These are phyloP conservation scores for Verticillium longisporum DNA, from an alignment of 2,329 filamentous ascomycete genomes.

Conservation along the genomic window DNA sequence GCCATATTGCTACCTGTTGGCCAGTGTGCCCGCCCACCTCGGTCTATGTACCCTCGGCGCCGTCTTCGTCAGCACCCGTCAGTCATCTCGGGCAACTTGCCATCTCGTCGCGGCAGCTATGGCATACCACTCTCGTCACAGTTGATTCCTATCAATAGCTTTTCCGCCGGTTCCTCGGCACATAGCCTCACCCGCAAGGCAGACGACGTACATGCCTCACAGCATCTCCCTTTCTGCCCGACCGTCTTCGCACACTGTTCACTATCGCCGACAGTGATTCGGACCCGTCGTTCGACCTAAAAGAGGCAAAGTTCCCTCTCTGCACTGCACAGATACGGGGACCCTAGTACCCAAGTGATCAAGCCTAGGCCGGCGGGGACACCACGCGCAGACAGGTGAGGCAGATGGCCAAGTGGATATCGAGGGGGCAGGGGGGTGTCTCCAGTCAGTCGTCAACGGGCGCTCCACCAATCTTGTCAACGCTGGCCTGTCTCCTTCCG, in stretches of 20 bases:
- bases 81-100: too few relatives aligned
- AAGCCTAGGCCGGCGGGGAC: neutral
- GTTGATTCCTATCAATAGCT: too few relatives aligned
- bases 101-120: too few relatives aligned
- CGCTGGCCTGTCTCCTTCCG: slow-evolving; percentile 9
- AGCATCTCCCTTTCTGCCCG: neutral
- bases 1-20: neutral
- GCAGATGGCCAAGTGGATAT: neutral
- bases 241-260: neutral
- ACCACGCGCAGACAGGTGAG: neutral
- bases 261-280: neutral
- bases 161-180: too few relatives aligned
- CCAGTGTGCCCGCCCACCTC: neutral
- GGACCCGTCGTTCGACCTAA: neutral
- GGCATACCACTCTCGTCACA: too few relatives aligned
- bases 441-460: slow-evolving; percentile 6
- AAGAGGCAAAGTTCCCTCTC: neutral
- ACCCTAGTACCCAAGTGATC: neutral
- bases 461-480: slow-evolving; percentile 5
- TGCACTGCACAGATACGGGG: neutral
- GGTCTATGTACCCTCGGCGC: neutral
- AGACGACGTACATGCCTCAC: neutral
- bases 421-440: slow-evolving; percentile 3
- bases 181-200: too few relatives aligned
- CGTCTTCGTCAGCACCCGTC: neutral